These are phyloP conservation scores for Grosmannia huntii DNA, from an alignment of 2,329 filamentous ascomycete genomes.

Conservation along the genomic window DNA sequence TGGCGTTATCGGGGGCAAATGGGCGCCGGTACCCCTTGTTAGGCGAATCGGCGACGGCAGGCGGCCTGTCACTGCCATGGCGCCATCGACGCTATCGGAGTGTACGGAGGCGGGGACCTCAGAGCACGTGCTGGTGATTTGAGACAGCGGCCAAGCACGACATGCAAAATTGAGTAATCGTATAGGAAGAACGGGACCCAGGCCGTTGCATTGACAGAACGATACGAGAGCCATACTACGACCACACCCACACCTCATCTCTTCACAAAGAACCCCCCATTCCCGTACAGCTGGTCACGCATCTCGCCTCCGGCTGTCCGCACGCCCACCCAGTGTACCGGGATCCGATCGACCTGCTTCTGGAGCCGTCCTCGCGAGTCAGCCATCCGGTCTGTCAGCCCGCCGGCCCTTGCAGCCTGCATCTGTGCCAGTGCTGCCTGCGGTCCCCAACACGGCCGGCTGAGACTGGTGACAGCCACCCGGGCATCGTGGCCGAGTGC, in stretches of 20 bases:
- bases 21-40: not conserved
- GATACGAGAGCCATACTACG: too few species aligned
- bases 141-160: not conserved
- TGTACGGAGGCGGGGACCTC: not conserved
- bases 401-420: slow-evolving; percentile 28
- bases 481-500: slow-evolving; percentile 26
- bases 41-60: not conserved
- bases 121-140: not conserved
- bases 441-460: slow-evolving; percentile 31
- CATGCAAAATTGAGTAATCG: too few species aligned
- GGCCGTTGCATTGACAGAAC: not conserved
- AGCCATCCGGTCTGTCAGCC: slow-evolving; percentile 30
- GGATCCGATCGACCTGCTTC: slow-evolving; percentile 42
- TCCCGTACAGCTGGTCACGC: slow-evolving; percentile 36
- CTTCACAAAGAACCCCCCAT: slow-evolving; percentile 33
- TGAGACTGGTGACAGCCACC: slow-evolving; percentile 32
- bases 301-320: slow-evolving; percentile 33
- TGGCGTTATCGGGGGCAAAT: not conserved
- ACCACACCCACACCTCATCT: not conserved
- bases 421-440: slow-evolving; percentile 25
- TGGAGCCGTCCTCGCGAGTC: slow-evolving; percentile 37
- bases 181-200: too few species aligned
- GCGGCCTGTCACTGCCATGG: not conserved
- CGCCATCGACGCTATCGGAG: slow-evolving; percentile 1
- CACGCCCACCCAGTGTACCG: slow-evolving; percentile 45